These are phyloP conservation scores for Tylopilus felleus DNA, from an alignment of 768 basidiomycete genomes.

Conservation along the genomic window DNA sequence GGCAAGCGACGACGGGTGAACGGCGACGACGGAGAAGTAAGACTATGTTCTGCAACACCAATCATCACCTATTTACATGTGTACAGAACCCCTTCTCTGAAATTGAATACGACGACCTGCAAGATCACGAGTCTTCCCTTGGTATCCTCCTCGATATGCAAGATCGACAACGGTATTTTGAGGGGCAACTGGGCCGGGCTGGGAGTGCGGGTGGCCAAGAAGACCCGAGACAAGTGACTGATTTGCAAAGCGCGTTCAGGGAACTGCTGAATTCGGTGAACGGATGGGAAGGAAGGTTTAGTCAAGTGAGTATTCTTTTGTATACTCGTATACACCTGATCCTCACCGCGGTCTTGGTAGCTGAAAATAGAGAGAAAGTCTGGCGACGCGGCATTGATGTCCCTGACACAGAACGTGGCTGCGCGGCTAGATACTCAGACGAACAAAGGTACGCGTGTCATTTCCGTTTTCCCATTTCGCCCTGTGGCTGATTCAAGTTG, in stretches of 20 bases:
- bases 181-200: slow-evolving; percentile 49
- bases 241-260: slow-evolving; percentile 45
- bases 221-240: slow-evolving; percentile 32
- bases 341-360: slow-evolving; percentile 30
- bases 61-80: not conserved
- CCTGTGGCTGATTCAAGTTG: not conserved
- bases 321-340: too few species aligned
- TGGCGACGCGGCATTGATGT: slow-evolving; percentile 61
- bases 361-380: slow-evolving; percentile 66
- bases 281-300: slow-evolving; percentile 57
- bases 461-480: not conserved
- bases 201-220: slow-evolving; percentile 4
- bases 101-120: slow-evolving; percentile 85
- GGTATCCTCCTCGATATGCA: slow-evolving; percentile 87
- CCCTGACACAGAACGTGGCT: slow-evolving; percentile 56
- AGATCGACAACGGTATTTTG: slow-evolving; percentile 79
- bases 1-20: slow-evolving; percentile 59
- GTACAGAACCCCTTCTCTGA: slow-evolving; percentile 42
- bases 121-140: slow-evolving; percentile 56
- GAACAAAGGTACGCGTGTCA: slow-evolving; percentile 54
- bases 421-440: slow-evolving; percentile 64
- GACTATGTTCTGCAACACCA: slow-evolving; percentile 1
- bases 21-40: slow-evolving; percentile 43
- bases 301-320: slow-evolving; percentile 43
- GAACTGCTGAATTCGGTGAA: slow-evolving; percentile 46